A percentile compares a stretch with the other conserved stretches of the same genome.
These are phyloP conservation scores for Backusella circina DNA, from an alignment of 192 early-diverging fungal genomes.

Conservation along the genomic window DNA sequence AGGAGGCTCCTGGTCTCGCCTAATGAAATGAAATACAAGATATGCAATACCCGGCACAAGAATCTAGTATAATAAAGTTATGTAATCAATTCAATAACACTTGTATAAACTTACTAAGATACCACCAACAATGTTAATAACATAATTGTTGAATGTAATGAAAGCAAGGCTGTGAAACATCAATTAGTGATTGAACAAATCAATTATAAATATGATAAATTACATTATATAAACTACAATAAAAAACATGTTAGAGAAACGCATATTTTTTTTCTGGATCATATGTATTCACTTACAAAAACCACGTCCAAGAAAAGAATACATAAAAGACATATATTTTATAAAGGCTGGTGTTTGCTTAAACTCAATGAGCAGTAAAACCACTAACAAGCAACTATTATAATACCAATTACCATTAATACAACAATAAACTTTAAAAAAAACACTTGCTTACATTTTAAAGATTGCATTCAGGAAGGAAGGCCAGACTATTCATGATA, in stretches of 20 bases:
- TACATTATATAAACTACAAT: constrained; percentile 3
- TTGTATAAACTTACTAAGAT: not conserved
- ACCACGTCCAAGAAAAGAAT: constrained; percentile 2
- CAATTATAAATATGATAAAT: not conserved
- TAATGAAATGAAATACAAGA: not conserved
- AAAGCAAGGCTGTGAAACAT: constrained; percentile 1
- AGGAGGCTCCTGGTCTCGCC: not conserved
- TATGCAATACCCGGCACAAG: not conserved
- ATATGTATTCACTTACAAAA: not conserved
- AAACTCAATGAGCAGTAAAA: not conserved
- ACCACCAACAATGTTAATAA: not conserved
- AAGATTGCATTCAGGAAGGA: not conserved
- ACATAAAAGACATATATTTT: constrained; percentile 4
- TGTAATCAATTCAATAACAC: not conserved
- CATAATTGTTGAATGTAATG: not conserved
- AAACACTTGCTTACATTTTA: not conserved
- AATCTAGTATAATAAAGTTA: not conserved
- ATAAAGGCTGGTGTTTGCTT: not conserved
- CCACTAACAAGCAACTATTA: not conserved
- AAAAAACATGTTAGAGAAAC: not conserved
- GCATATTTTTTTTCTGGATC: not conserved
- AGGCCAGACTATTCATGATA: not conserved
- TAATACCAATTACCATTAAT: not conserved
- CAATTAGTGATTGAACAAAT: not conserved
- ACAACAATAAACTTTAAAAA: not conserved